Base-by-base conservation (phyloP, 208 protist genomes). In the Trypanosoma vivax region DNA sequence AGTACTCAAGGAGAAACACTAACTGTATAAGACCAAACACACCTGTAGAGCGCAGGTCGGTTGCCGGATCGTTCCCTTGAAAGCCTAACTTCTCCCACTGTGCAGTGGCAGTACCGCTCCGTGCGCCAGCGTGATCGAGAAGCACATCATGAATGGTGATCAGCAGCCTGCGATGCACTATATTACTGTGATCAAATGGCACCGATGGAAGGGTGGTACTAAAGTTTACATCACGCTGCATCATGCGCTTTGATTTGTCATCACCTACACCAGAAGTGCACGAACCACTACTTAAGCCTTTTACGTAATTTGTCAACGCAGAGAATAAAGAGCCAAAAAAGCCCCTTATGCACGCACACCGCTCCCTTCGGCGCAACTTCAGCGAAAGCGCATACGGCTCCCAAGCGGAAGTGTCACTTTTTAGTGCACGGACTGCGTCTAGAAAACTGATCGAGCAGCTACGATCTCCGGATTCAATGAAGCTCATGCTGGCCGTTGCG, bases 21-120 rank as follows among this genome's bases (percentile, higher is more conserved):
- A 77, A 16, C 54, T 83, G 71, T 5, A 92, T 50, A n/a, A 89
- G 65, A 14, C 78, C 80, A 13, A 87, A 55, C 16, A 92, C 33
- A 29, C 85, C 85, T 5, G 79, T 85, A 16, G 69, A 75, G 18
- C 85, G 85, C 25, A 89, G 64, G 40, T 92, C 85, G 6, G 85
- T 92, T 3, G 78, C 77, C 10, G 85, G 85, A 50, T 92, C 76
- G 34, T 40, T 53, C 18, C 85, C 85, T 45, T 92, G 85, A 51
- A 92, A 92, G 2, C 85, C 85, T 11, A 92, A 62, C 1, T 30
- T 41, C 51, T 92, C 79, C 81, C 85, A 92, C 29, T 52, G 39
- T 2, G 79, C 54, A 1, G 41, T 34, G 37, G 40, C 24, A 42
- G 14, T 38, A 51, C 19, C 18, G 21, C 1, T 19, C 2, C 28